Percentiles rank a stretch among this genome's conserved stretches.
phyloP scores from a whole-genome alignment of 106 monocot species.

The Allium cepa region DNA sequence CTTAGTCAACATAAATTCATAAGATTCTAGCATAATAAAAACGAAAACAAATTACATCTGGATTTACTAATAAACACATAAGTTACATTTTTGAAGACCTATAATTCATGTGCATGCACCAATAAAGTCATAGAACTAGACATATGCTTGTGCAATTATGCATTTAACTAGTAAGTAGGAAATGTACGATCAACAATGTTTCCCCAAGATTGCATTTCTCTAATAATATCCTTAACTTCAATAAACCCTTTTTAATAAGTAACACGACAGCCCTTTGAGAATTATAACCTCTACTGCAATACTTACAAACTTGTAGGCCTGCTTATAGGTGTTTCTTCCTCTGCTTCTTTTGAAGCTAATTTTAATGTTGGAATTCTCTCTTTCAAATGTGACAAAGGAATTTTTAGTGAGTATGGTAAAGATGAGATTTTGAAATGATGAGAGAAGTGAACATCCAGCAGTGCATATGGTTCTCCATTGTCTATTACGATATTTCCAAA shows the following conservation, averaged over 20 bases:
- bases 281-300: constrained; percentile 85
- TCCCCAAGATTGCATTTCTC: constrained; percentile 85
- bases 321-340: neutral
- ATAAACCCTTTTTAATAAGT: constrained; percentile 62
- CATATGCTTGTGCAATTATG: no score
- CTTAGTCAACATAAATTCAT: no score
- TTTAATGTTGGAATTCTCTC: constrained; percentile 36
- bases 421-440: constrained; percentile 82
- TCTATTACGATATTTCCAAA: no score
- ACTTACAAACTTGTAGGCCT: constrained; percentile 47
- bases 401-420: constrained; percentile 67
- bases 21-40: no score
- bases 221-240: constrained; percentile 67
- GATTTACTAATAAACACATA: no score
- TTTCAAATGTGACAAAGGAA: constrained; percentile 59
- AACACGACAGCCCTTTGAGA: constrained; percentile 75
- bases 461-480: constrained; percentile 41
- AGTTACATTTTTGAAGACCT: no score
- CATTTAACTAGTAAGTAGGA: constrained; percentile 38
- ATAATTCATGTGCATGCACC: no score
- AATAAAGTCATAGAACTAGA: no score
- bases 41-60: no score
- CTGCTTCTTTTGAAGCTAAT: constrained; percentile 31
- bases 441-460: constrained; percentile 76
- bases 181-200: constrained; percentile 58